These are phyloP conservation scores for Globisporangium radiosum DNA, from an alignment of 352 stramenopile genomes.

Conservation along the genomic window DNA sequence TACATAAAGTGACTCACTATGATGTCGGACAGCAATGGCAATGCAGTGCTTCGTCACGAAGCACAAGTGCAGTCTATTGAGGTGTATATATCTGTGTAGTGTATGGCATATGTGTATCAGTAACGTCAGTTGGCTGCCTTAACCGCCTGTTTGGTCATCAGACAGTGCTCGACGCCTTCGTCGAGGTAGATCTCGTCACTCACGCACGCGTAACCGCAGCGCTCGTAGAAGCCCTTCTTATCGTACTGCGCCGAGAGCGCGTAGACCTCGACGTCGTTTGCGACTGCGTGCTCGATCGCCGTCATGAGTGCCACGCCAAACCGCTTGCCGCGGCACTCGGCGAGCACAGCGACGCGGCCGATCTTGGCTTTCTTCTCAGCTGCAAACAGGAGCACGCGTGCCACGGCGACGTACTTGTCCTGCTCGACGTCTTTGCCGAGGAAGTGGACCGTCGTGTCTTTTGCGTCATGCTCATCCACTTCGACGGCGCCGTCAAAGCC, in stretches of 20 bases:
- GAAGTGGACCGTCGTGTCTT: conserved; percentile 41
- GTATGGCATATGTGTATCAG: background rate
- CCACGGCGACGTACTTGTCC: conserved; percentile 45
- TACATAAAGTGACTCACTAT: too few relatives aligned
- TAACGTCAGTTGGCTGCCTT: background rate
- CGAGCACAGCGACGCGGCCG: conserved; percentile 36
- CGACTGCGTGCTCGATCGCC: background rate
- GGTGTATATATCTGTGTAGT: too few relatives aligned
- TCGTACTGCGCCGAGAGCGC: conserved; percentile 37
- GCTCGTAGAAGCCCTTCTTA: conserved; percentile 62
- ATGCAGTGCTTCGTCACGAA: too few relatives aligned
- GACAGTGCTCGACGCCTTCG: conserved; percentile 47
- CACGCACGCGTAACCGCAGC: conserved; percentile 47
- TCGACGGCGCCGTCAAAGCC: conserved; percentile 31
- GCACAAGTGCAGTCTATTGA: too few relatives aligned
- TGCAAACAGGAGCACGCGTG: conserved; percentile 30
- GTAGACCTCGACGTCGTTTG: background rate
- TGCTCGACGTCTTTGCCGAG: conserved; percentile 41
- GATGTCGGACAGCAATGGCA: too few relatives aligned
- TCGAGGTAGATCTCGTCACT: conserved; percentile 53
- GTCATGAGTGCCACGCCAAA: background rate
- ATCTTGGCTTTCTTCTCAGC: conserved; percentile 31
- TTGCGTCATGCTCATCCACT: conserved; percentile 37
- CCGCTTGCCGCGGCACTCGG: background rate
- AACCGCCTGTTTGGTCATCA: conserved; percentile 31